Evolutionary conservation across 2,329 filamentous ascomycete genomes (phyloP).

Genomic region (Neofusicoccum sp.): DNA sequence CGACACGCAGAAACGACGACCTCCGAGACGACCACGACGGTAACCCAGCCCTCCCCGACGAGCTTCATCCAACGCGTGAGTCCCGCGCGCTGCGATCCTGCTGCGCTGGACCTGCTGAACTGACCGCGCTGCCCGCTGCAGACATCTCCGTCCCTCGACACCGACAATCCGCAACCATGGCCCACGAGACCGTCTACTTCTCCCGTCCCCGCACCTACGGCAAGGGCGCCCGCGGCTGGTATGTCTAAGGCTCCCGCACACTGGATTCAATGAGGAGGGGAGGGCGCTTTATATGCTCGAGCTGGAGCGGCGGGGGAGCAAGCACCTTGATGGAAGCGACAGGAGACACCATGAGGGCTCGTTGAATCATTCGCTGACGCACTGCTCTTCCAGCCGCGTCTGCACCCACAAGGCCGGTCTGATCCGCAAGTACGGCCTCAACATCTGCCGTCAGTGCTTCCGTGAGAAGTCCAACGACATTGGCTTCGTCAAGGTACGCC

Average conservation of each 20-base stretch:
- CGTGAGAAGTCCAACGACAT: conserved; percentile 66
- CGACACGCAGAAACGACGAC: conserved; percentile 17
- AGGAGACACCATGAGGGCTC: not conserved
- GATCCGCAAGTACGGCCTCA: conserved; percentile 99
- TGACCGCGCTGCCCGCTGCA: not conserved
- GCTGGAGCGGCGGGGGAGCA: conserved; percentile 16
- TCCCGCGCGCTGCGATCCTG: not conserved
- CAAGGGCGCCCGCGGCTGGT: conserved; percentile 94
- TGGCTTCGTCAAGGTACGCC: conserved; percentile 67
- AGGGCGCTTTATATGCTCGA: conserved; percentile 7
- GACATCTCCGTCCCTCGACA: conserved; percentile 19
- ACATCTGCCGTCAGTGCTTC: conserved; percentile 74
- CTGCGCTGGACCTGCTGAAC: not conserved
- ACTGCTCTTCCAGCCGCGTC: conserved; percentile 59
- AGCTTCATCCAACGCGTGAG: conserved; percentile 16
- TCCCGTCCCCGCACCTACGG: conserved; percentile 95
- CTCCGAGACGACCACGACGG: conserved; percentile 18
- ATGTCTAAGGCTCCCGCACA: conserved; percentile 50
- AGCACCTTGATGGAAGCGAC: conserved; percentile 15
- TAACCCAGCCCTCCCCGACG: conserved; percentile 16
- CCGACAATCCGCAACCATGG: conserved; percentile 60
- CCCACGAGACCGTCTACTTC: conserved; percentile 98
- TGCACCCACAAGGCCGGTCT: conserved; percentile 97
- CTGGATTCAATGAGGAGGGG: not conserved
- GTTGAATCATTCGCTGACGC: conserved; percentile 29